Conservation (phyloP, 208 protist genomes). For the Borovskyia barvae region DNA sequence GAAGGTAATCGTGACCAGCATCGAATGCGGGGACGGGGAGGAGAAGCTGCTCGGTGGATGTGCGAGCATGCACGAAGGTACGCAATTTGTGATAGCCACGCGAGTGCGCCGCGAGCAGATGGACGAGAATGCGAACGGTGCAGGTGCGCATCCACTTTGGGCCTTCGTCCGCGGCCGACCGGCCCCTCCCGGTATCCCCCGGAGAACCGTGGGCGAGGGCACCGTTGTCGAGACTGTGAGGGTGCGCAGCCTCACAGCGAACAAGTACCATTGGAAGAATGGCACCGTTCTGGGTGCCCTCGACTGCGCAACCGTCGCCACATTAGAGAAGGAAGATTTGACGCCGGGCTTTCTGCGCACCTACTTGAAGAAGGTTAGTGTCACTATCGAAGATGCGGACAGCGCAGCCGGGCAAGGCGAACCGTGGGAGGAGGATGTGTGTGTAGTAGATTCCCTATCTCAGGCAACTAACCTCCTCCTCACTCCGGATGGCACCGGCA, state of each 20-base stretch:
- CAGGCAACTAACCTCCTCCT: slow-evolving; percentile 71
- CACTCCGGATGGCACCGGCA: slow-evolving; percentile 26
- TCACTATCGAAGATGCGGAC: slow-evolving; percentile 33
- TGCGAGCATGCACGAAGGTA: slow-evolving; percentile 81
- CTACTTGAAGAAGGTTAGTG: slow-evolving; percentile 29
- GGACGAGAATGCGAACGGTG: not conserved
- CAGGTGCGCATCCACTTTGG: slow-evolving; percentile 32
- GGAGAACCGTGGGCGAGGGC: not conserved
- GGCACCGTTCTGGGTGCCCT: slow-evolving; percentile 44
- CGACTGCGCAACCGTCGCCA: slow-evolving; percentile 52
- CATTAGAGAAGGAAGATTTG: slow-evolving; percentile 48
- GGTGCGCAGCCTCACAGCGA: slow-evolving; percentile 28
- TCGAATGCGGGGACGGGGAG: slow-evolving; percentile 47
- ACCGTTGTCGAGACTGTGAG: slow-evolving; percentile 2
- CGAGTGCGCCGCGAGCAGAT: slow-evolving; percentile 35
- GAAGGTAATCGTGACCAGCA: slow-evolving; percentile 56
- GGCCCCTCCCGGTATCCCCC: not conserved
- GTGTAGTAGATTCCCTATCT: slow-evolving; percentile 16
- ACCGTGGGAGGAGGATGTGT: slow-evolving; percentile 13
- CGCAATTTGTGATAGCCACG: slow-evolving; percentile 82
- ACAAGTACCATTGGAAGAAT: slow-evolving; percentile 42
- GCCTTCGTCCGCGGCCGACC: slow-evolving; percentile 47
- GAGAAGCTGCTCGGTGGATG: slow-evolving; percentile 41
- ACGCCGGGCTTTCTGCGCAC: slow-evolving; percentile 70
- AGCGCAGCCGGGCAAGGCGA: not conserved